Conservation (phyloP, 2,329 filamentous ascomycete species). For the Byssothecium circinans region DNA sequence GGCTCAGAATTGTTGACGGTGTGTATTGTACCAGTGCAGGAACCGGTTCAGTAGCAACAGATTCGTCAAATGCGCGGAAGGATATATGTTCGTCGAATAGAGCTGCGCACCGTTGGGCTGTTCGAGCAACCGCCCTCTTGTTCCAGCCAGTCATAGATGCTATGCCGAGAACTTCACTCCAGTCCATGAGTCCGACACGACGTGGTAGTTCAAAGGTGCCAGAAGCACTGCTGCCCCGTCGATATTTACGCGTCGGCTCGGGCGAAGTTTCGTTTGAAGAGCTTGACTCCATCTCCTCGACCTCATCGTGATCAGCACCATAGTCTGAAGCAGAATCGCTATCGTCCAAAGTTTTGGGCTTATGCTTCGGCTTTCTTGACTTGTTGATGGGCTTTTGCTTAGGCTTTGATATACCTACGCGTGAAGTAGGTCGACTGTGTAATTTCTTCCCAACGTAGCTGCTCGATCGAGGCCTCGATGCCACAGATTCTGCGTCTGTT, state of each 20-base stretch:
- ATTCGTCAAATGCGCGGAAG: constrained; percentile 59
- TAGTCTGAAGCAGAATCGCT: constrained; percentile 48
- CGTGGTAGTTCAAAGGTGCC: constrained; percentile 13
- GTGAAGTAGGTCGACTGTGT: constrained; percentile 13
- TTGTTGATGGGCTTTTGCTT: constrained; percentile 4
- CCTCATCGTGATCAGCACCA: constrained; percentile 25
- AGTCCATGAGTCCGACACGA: constrained; percentile 56
- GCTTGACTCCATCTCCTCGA: constrained; percentile 1
- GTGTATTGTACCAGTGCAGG: constrained; percentile 40
- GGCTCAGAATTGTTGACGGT: constrained; percentile 30
- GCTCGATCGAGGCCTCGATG: constrained; percentile 15
- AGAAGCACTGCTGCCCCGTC: constrained; percentile 11
- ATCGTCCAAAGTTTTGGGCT: constrained; percentile 37
- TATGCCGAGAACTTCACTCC: constrained; percentile 80
- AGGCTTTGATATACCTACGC: neutral
- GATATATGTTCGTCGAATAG: constrained; percentile 75
- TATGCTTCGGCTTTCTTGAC: neutral
- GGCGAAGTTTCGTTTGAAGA: neutral
- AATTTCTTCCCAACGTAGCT: constrained; percentile 12
- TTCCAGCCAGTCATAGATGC: constrained; percentile 73
- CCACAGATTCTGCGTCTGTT: constrained; percentile 28
- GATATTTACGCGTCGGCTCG: constrained; percentile 14
- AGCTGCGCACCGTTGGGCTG: constrained; percentile 71
- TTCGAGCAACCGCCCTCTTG: constrained; percentile 65
- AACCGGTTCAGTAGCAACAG: constrained; percentile 20